Conservation (phyloP, 805 yeast genomes). For the Phaffomyces opuntiae region DNA sequence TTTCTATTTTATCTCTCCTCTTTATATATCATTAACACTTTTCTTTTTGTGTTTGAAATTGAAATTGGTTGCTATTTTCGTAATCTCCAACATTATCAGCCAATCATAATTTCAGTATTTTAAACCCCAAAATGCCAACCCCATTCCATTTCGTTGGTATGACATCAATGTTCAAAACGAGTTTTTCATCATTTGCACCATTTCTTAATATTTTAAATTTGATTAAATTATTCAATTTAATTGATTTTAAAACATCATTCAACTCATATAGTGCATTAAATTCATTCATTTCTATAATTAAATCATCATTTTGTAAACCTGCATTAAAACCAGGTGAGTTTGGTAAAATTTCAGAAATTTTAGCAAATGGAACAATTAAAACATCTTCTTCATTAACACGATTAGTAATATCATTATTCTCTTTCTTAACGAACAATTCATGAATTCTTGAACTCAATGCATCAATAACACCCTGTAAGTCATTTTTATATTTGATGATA, state of each 20-base stretch:
- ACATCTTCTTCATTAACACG: background rate
- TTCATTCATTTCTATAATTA: slow-evolving; percentile 35
- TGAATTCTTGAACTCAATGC: slow-evolving; percentile 41
- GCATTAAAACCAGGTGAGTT: slow-evolving; percentile 45
- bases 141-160: background rate
- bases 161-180: background rate
- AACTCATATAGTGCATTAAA: slow-evolving; percentile 49
- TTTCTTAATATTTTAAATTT: background rate
- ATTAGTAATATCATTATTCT: background rate
- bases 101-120: background rate
- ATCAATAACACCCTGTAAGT: slow-evolving; percentile 43
- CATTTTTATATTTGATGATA: slow-evolving; percentile 66
- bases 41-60: background rate
- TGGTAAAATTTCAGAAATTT: slow-evolving; percentile 6
- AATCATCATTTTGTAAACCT: slow-evolving; percentile 52
- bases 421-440: slow-evolving; percentile 30
- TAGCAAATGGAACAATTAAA: slow-evolving; percentile 39
- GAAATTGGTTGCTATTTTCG: background rate
- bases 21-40: too few relatives aligned
- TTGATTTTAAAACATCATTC: background rate
- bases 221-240: background rate
- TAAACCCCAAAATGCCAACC: background rate
- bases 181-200: background rate
- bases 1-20: too few relatives aligned
- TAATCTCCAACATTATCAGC: too few relatives aligned